Base-by-base conservation (phyloP, 2,329 filamentous ascomycete genomes). In the Fusarium sp. region DNA sequence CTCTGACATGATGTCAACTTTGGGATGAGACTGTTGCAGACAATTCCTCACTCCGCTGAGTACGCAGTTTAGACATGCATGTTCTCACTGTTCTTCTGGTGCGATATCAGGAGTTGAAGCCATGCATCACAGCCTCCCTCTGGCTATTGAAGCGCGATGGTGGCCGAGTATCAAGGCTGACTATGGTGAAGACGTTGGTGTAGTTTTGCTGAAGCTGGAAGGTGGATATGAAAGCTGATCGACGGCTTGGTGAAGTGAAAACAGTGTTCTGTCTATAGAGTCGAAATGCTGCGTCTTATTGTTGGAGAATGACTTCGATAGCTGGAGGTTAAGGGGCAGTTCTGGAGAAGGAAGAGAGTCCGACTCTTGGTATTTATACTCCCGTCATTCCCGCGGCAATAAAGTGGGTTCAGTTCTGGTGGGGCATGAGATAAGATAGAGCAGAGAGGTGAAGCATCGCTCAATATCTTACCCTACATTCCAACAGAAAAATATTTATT, bases 221-320 rank as follows among this genome's bases (percentile, higher is more conserved):
- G 13, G 13, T 8, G 5, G 13, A 33, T 9, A 28, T 23, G 44
- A 30, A 5, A 28, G 25, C 3, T 2, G 6, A 2, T 5, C 30
- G 19, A 15, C 8, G 21, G 21, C 3, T 23, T 6, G 30, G 2
- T 2, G 10, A 11, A 35, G 19, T 28, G 13, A 16, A 6, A 23
- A 32, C 5, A 19, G 7, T 4, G n/a, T 9, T 15, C 8, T 18
- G n/a, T 9, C 2, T 11, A 12, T 18, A 19, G 5, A 35, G n/a
- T 19, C n/a, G 21, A 13, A 9, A 50, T 13, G 0, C 15, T 32
- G 3, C 11, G 11, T 19, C 13, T 19, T 2, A 5, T 7, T 23
- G n/a, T 15, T 9, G 2, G 4, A 2, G 0, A 18, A 21, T 12
- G 2, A 1, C 9, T 7, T 25, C 2, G 9, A 3, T 15, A 2